phyloP scores from a whole-genome alignment of 208 protist species.

The Vickermania ingenoplastis region DNA sequence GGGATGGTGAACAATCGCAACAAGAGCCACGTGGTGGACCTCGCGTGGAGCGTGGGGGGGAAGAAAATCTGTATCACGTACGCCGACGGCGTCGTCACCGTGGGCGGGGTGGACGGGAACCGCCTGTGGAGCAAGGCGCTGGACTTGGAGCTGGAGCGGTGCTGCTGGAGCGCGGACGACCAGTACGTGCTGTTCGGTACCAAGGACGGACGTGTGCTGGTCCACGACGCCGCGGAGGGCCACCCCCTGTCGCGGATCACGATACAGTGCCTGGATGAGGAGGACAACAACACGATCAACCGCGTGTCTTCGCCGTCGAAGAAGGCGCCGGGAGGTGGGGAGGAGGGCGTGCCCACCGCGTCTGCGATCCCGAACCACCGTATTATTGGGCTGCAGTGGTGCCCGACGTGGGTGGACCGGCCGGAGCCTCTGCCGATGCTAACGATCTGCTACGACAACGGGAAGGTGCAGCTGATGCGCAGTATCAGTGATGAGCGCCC shows the following conservation, averaged over 20 bases:
- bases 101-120: constrained; percentile 94
- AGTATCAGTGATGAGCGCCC: constrained; percentile 79
- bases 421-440: constrained; percentile 73
- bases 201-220: constrained; percentile 69
- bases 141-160: constrained; percentile 69
- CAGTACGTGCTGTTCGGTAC: constrained; percentile 90
- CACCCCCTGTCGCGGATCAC: constrained; percentile 70
- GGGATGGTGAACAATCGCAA: constrained; percentile 98
- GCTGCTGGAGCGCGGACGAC: constrained; percentile 94
- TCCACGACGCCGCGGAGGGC: constrained; percentile 81
- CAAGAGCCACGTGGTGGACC: constrained; percentile 88
- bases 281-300: constrained; percentile 3
- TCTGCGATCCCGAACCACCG: neutral
- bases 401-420: constrained; percentile 78
- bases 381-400: constrained; percentile 74
- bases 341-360: neutral
- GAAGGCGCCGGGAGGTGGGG: neutral
- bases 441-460: constrained; percentile 82
- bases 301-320: neutral
- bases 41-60: constrained; percentile 90
- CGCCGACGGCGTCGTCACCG: constrained; percentile 94
- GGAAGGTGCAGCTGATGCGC: constrained; percentile 90
- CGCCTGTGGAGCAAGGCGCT: constrained; percentile 93
- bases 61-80: constrained; percentile 96
- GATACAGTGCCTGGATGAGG: constrained; percentile 30